Evolutionary conservation across 2,329 filamentous ascomycete species (phyloP).

Genomic region (Fusarium cicatricum): DNA sequence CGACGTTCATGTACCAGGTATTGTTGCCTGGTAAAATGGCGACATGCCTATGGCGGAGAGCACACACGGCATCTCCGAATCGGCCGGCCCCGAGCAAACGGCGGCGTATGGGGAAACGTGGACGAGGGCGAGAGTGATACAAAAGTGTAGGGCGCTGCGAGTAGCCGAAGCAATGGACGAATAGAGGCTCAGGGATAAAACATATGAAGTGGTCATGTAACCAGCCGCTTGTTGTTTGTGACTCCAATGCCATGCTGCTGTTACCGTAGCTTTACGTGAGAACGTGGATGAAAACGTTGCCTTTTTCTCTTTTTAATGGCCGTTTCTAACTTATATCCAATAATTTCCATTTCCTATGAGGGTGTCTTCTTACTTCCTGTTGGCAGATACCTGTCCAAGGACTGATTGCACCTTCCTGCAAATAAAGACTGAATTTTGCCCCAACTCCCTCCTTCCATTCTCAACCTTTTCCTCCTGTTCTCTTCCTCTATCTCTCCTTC

Average conservation of each 20-base stretch:
- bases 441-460: neutral
- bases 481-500: neutral
- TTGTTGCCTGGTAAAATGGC: neutral
- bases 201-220: conserved; percentile 19
- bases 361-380: too few species aligned
- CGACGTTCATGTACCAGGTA: neutral
- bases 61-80: conserved; percentile 17
- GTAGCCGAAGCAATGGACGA: conserved; percentile 25
- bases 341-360: too few species aligned
- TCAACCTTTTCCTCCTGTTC: neutral
- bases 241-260: conserved; percentile 3
- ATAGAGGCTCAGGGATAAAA: conserved; percentile 5
- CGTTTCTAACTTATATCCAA: too few species aligned
- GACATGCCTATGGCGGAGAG: conserved; percentile 12
- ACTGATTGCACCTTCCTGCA: conserved; percentile 7
- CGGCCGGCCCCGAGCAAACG: conserved; percentile 22
- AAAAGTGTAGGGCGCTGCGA: conserved; percentile 26
- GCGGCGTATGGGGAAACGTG: conserved; percentile 21
- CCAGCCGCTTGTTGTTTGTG: conserved; percentile 28
- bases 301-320: neutral
- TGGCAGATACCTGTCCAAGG: too few species aligned
- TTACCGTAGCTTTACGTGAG: neutral
- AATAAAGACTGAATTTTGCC: neutral
- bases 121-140: conserved; percentile 19
- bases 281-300: neutral